A percentile compares a stretch with the other conserved stretches of the same genome.
These are phyloP conservation scores for Gastrolobium villosum DNA, from an alignment of 306 rosid genomes.

Conservation along the genomic window DNA sequence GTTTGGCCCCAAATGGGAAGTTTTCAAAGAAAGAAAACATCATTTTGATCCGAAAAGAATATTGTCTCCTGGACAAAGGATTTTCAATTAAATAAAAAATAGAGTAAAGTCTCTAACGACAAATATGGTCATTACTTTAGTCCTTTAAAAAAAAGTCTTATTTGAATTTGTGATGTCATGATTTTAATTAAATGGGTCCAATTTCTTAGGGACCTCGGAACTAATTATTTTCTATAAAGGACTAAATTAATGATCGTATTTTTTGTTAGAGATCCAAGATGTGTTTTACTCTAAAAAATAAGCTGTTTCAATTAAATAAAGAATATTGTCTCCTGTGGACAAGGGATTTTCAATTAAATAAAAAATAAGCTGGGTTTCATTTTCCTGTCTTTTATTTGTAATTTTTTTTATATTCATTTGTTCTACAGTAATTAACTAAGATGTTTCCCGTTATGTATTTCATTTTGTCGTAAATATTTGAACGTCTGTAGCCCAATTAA, in stretches of 20 bases:
- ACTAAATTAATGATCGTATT: too few relatives aligned
- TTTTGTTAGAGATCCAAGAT: too few relatives aligned
- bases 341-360: constrained; percentile 57
- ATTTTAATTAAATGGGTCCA: too few relatives aligned
- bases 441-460: background rate
- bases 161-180: too few relatives aligned
- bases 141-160: too few relatives aligned
- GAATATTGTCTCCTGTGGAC: constrained; percentile 72
- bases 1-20: constrained; percentile 75
- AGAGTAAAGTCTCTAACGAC: too few relatives aligned
- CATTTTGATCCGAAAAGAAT: constrained; percentile 74
- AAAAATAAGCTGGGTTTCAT: background rate
- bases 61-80: constrained; percentile 83
- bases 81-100: constrained; percentile 55
- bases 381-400: background rate
- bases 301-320: background rate
- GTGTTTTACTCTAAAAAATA: too few relatives aligned
- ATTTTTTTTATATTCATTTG: background rate
- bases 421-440: constrained; percentile 8
- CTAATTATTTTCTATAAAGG: too few relatives aligned
- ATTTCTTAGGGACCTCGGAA: too few relatives aligned
- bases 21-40: constrained; percentile 57
- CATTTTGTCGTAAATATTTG: background rate
- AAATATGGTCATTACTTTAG: too few relatives aligned
- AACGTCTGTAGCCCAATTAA: background rate